These are phyloP conservation scores for Rhynchosporium agropyri DNA, from an alignment of 2,329 filamentous ascomycete genomes.

Conservation along the genomic window DNA sequence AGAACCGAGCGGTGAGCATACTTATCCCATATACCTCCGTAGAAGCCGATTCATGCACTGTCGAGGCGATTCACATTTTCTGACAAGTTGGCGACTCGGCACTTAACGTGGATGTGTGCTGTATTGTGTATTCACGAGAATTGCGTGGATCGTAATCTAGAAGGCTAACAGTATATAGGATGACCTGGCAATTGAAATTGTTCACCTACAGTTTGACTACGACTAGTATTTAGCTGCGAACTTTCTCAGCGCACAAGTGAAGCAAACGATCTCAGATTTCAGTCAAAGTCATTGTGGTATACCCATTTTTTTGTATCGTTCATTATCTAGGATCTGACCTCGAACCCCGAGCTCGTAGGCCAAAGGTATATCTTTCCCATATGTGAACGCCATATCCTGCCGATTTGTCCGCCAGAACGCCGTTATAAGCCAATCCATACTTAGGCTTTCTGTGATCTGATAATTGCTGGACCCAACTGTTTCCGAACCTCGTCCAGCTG, in stretches of 20 bases:
- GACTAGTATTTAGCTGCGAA: neutral
- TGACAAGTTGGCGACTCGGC: too few relatives aligned
- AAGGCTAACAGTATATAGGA: too few relatives aligned
- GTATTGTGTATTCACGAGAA: too few relatives aligned
- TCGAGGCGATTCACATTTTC: too few relatives aligned
- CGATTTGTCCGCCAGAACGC: slow-evolving; percentile 25
- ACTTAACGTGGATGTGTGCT: too few relatives aligned
- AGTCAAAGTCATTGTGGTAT: neutral
- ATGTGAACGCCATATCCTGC: slow-evolving; percentile 22
- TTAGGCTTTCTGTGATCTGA: slow-evolving; percentile 46
- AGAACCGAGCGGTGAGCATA: too few relatives aligned
- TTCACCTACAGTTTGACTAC: neutral
- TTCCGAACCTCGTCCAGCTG: slow-evolving; percentile 89
- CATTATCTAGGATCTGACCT: neutral
- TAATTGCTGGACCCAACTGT: slow-evolving; percentile 74
- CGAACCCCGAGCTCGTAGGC: neutral
- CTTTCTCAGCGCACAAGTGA: neutral
- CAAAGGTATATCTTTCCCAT: slow-evolving; percentile 20
- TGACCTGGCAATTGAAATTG: too few relatives aligned
- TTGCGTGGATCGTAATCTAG: too few relatives aligned
- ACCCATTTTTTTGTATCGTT: neutral
- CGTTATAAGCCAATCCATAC: neutral
- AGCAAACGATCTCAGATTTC: neutral
- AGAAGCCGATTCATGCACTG: too few relatives aligned
- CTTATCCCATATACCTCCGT: too few relatives aligned